These are phyloP conservation scores for Phialocephala subalpina DNA, from an alignment of 2,329 filamentous ascomycete species.

Conservation along the genomic window DNA sequence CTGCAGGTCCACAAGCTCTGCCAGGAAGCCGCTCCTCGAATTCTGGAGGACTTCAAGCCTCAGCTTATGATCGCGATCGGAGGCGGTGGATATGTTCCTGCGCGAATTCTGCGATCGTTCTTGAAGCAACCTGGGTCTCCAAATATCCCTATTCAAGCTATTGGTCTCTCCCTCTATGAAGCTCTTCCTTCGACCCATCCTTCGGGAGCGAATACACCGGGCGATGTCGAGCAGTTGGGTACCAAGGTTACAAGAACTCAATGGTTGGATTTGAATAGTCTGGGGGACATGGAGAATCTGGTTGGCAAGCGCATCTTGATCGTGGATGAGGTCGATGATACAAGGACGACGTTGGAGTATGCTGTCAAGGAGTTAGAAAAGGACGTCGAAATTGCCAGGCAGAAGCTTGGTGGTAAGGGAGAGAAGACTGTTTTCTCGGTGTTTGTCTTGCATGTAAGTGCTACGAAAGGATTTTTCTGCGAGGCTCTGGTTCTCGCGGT, in stretches of 20 bases:
- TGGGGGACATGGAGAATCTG: constrained; percentile 85
- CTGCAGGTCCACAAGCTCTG: constrained; percentile 94
- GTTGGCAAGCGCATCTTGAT: constrained; percentile 92
- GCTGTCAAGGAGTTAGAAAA: constrained; percentile 93
- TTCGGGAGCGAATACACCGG: constrained; percentile 54
- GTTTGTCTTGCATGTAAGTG: constrained; percentile 86
- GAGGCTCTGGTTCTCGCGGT: not conserved
- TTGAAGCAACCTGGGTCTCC: constrained; percentile 85
- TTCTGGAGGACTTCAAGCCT: constrained; percentile 86
- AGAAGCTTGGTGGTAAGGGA: constrained; percentile 72
- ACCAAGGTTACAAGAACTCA: constrained; percentile 97
- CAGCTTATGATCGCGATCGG: constrained; percentile 99
- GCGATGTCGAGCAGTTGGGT: constrained; percentile 72
- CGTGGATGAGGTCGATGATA: constrained; percentile 96
- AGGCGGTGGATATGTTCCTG: constrained; percentile 95
- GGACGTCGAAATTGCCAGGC: constrained; percentile 84
- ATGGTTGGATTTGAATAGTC: constrained; percentile 90
- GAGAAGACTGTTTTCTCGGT: constrained; percentile 91
- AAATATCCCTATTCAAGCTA: constrained; percentile 99
- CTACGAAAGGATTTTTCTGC: not conserved
- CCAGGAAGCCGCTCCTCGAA: constrained; percentile 81
- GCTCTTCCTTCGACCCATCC: constrained; percentile 68
- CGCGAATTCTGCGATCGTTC: constrained; percentile 96
- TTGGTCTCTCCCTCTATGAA: constrained; percentile 97
- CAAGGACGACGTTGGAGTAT: constrained; percentile 91